These are phyloP conservation scores for Mucor mucedo DNA, from an alignment of 371 early-diverging fungal genomes.

Conservation along the genomic window DNA sequence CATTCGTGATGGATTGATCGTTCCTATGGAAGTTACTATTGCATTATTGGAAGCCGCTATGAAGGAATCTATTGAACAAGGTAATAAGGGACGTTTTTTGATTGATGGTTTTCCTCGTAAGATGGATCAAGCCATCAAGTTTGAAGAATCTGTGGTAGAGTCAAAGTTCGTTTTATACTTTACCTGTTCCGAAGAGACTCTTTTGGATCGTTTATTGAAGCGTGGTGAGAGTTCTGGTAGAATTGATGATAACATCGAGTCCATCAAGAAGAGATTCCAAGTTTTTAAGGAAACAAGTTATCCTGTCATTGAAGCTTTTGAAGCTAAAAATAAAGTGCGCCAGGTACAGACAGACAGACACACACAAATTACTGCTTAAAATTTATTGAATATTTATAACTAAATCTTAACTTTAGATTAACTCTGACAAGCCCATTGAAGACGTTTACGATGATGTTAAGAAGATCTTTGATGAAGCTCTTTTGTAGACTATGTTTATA, in stretches of 20 bases:
- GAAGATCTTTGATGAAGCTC: slow-evolving; percentile 42
- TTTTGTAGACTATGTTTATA: slow-evolving; percentile 5
- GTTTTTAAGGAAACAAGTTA: slow-evolving; percentile 81
- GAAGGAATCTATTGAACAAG: slow-evolving; percentile 63
- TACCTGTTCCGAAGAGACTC: slow-evolving; percentile 85
- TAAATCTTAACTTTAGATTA: slow-evolving; percentile 43
- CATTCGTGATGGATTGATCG: slow-evolving; percentile 94
- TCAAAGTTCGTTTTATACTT: slow-evolving; percentile 80
- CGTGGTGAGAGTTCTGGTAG: slow-evolving; percentile 91
- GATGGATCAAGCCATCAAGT: slow-evolving; percentile 89
- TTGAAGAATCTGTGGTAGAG: slow-evolving; percentile 80
- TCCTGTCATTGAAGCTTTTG: slow-evolving; percentile 87
- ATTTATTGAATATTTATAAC: slow-evolving; percentile 20
- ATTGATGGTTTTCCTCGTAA: slow-evolving; percentile 95
- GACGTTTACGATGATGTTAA: slow-evolving; percentile 61
- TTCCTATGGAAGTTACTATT: slow-evolving; percentile 95
- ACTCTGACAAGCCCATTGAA: slow-evolving; percentile 58
- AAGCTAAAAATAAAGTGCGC: slow-evolving; percentile 71
- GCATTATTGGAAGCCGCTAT: slow-evolving; percentile 88
- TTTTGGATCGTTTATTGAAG: slow-evolving; percentile 83
- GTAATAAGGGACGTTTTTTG: slow-evolving; percentile 71
- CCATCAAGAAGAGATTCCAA: slow-evolving; percentile 92
- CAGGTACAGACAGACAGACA: slow-evolving; percentile 46
- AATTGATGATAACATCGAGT: slow-evolving; percentile 91
- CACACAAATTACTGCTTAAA: too few species aligned